Conservation (phyloP, 225 moss, liverwort and hornwort genomes). For the Ulota crispa region DNA sequence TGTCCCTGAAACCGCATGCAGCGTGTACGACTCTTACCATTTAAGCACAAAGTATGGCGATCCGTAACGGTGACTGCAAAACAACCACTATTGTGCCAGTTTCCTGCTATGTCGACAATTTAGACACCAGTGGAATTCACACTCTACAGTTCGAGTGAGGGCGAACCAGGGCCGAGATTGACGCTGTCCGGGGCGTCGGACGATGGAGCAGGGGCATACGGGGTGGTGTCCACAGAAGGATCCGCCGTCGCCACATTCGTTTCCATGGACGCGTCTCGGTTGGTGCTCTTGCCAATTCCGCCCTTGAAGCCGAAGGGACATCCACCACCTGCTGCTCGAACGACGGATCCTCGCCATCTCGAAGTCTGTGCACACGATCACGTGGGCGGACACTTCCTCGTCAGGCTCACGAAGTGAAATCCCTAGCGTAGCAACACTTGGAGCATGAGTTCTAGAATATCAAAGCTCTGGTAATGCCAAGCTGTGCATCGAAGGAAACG, state of each 20-base stretch:
- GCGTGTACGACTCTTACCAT: neutral
- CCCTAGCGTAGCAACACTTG: neutral
- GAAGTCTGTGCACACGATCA: constrained; percentile 27
- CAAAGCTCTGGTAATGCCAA: neutral
- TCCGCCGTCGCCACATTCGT: constrained; percentile 29
- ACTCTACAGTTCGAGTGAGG: neutral
- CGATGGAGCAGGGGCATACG: constrained; percentile 69
- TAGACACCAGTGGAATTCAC: neutral
- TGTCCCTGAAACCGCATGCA: constrained; percentile 38
- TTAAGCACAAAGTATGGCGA: neutral
- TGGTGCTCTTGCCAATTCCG: constrained; percentile 26
- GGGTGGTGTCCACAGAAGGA: constrained; percentile 28
- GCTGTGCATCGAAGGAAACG: neutral
- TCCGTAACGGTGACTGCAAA: neutral
- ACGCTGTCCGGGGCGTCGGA: constrained; percentile 44
- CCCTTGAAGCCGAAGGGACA: constrained; percentile 75
- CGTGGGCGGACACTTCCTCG: neutral
- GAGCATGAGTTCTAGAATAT: neutral
- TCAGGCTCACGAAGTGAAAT: neutral
- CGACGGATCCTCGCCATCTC: constrained; percentile 13
- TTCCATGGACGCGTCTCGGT: constrained; percentile 32
- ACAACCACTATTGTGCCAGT: neutral
- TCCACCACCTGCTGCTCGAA: constrained; percentile 46
- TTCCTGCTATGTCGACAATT: neutral
- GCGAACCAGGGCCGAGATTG: constrained; percentile 65